Evolutionary conservation across 2,329 filamentous ascomycete species (phyloP).

Genomic region (Ascomycota sp.): DNA sequence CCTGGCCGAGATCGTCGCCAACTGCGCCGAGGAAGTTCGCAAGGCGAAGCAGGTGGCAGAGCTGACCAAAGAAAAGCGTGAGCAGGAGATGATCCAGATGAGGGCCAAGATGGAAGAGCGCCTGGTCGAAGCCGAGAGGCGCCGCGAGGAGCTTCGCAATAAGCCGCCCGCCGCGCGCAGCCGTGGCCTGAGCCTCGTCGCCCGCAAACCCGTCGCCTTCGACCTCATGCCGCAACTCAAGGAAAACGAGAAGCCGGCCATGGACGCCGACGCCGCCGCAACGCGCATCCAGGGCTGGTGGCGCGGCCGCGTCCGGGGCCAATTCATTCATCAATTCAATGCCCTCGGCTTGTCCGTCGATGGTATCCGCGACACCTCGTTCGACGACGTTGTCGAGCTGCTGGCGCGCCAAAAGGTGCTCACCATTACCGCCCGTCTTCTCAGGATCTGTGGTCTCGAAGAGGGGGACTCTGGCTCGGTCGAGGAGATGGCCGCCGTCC

Average conservation of each 20-base stretch:
- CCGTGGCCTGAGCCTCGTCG: conserved; percentile 29
- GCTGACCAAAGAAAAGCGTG: conserved; percentile 60
- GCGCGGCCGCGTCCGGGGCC: conserved; percentile 36
- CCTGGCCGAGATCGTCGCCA: conserved; percentile 59
- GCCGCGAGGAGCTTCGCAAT: conserved; percentile 43
- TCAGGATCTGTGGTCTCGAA: conserved; percentile 48
- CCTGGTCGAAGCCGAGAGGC: conserved; percentile 54
- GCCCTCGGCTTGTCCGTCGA: conserved; percentile 50
- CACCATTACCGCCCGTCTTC: conserved; percentile 40
- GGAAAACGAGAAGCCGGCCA: conserved; percentile 21
- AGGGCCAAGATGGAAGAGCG: conserved; percentile 61
- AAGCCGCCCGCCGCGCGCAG: conserved; percentile 30
- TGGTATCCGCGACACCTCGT: conserved; percentile 45
- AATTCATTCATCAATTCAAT: conserved; percentile 43
- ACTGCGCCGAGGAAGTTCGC: conserved; percentile 66
- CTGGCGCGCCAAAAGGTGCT: conserved; percentile 48
- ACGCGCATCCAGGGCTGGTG: conserved; percentile 50
- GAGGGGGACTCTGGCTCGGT: conserved; percentile 43
- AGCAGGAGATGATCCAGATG: conserved; percentile 50
- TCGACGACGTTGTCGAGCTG: conserved; percentile 52
- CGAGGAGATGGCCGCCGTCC: conserved; percentile 47
- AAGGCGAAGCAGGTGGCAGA: conserved; percentile 68
- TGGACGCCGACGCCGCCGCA: conserved; percentile 42
- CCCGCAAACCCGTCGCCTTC: conserved; percentile 28
- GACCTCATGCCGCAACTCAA: conserved; percentile 26